Conservation (phyloP, 164 flowering plant genomes). For the Umbilicus rupestris region DNA sequence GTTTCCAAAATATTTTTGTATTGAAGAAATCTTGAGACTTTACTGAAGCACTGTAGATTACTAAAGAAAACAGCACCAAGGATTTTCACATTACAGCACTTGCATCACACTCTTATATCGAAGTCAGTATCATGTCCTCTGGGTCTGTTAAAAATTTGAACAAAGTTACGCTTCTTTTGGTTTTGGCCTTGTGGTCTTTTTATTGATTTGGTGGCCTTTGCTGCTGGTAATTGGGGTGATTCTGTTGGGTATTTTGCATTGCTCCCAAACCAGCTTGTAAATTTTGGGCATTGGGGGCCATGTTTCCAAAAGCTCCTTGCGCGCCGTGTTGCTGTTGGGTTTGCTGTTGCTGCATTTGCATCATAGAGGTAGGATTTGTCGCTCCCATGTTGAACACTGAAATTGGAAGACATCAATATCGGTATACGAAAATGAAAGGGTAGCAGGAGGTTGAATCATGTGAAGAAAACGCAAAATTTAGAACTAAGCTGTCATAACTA, state of each 20-base stretch:
- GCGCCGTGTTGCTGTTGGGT: slow-evolving; percentile 33
- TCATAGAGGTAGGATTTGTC: slow-evolving; percentile 47
- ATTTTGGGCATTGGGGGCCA: slow-evolving; percentile 53
- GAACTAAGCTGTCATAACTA: background rate
- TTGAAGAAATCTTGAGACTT: background rate
- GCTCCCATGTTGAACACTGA: slow-evolving; percentile 83
- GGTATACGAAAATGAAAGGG: background rate
- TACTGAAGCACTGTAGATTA: background rate
- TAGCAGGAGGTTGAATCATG: background rate
- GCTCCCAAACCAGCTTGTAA: slow-evolving; percentile 54
- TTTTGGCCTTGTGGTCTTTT: slow-evolving; percentile 8
- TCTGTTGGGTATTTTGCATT: slow-evolving; percentile 52
- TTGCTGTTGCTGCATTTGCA: slow-evolving; percentile 55
- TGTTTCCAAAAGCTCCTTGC: slow-evolving; percentile 66
- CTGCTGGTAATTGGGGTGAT: slow-evolving; percentile 55
- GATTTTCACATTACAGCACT: background rate
- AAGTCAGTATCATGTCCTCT: too few species aligned
- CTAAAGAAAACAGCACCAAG: background rate
- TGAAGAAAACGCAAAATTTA: background rate
- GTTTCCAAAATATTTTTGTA: background rate
- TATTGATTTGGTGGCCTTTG: slow-evolving; percentile 73
- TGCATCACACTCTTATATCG: background rate
- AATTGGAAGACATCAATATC: slow-evolving; percentile 8
- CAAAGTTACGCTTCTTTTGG: background rate
- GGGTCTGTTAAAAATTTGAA: background rate